Base-by-base conservation (phyloP, 345 rosid species). In the Lagerstroemia speciosa region DNA sequence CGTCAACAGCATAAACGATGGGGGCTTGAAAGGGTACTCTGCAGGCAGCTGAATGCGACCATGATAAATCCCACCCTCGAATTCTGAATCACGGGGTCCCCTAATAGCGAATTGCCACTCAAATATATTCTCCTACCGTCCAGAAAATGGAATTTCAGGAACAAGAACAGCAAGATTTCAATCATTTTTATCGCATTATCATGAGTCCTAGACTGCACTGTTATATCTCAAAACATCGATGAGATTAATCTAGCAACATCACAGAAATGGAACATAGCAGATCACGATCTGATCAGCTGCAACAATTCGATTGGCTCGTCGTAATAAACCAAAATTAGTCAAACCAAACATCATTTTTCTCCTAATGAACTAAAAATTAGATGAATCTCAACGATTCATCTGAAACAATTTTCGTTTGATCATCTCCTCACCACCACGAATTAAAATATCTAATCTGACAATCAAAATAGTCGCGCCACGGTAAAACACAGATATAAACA, bases 31-130 rank as follows among this genome's bases (percentile, higher is more conserved):
- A 3, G 99, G 99, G 66, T 94, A 94, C 70, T 94, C 99, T 0
- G 96, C 81, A 31, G 99, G 99, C 41, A 94, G 78, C 78, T 89
- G 99, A 75, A 94, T 94, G 63, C 99, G 84, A 71, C 99, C 99
- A 75, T 94, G 99, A 80, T 91, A 94, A 64, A 94, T 94, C 63
- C 99, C 99, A 5, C 98, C 96, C 55, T 94, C 99, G 46, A 94
- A 94, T 73, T 91, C 96, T 36, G 96, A 81, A 48, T 91, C 98
- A 20, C 78, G 5, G 0, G 99, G 96, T 5, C 99, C 99, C 67
- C 92, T 77, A 58, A 94, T 89, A 0, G 99, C 99, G 62, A 91
- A 94, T 79, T 94, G 99, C 97, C 99, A 94, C 76, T 94, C 99
- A 68, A 94, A 91, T 74, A 94, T 84, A 57, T 91, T 91, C 86